Evolutionary conservation across 2,329 filamentous ascomycete genomes (phyloP).

Genomic region (Lachnellula arida): DNA sequence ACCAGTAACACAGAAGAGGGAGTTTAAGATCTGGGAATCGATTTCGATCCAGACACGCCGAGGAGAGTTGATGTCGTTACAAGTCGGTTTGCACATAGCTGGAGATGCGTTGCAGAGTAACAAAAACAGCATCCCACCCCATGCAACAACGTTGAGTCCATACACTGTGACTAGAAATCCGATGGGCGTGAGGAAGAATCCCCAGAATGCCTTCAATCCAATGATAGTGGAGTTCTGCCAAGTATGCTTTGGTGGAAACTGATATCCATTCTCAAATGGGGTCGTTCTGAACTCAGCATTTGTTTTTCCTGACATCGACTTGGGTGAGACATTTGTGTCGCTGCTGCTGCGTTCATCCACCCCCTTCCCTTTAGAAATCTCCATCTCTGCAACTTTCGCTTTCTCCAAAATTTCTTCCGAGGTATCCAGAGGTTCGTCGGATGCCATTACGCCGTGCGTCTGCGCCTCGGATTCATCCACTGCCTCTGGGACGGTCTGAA

Average conservation of each 20-base stretch:
- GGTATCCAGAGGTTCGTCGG: slow-evolving; percentile 5
- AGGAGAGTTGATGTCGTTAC: slow-evolving; percentile 69
- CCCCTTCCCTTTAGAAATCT: slow-evolving; percentile 4
- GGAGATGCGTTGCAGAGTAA: slow-evolving; percentile 71
- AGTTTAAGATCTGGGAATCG: slow-evolving; percentile 78
- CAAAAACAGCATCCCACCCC: slow-evolving; percentile 88
- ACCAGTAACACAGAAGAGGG: slow-evolving; percentile 79
- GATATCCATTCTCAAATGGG: slow-evolving; percentile 58
- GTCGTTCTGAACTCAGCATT: slow-evolving; percentile 25
- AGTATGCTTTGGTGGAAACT: slow-evolving; percentile 58
- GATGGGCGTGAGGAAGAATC: slow-evolving; percentile 68
- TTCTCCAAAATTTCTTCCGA: not conserved
- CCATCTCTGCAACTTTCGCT: slow-evolving; percentile 6
- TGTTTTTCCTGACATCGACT: slow-evolving; percentile 11
- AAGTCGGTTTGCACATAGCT: slow-evolving; percentile 67
- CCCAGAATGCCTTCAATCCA: slow-evolving; percentile 59
- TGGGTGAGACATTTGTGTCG: slow-evolving; percentile 18
- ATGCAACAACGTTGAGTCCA: slow-evolving; percentile 76
- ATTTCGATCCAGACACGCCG: slow-evolving; percentile 82
- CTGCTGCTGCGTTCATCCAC: slow-evolving; percentile 18
- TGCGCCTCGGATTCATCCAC: slow-evolving; percentile 16
- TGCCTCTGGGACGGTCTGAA: slow-evolving; percentile 21
- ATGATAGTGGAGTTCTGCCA: slow-evolving; percentile 55
- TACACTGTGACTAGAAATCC: slow-evolving; percentile 78
- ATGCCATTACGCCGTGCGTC: slow-evolving; percentile 1